Base-by-base conservation (phyloP, 2,329 filamentous ascomycete genomes). In the Diaporthe nobilis region DNA sequence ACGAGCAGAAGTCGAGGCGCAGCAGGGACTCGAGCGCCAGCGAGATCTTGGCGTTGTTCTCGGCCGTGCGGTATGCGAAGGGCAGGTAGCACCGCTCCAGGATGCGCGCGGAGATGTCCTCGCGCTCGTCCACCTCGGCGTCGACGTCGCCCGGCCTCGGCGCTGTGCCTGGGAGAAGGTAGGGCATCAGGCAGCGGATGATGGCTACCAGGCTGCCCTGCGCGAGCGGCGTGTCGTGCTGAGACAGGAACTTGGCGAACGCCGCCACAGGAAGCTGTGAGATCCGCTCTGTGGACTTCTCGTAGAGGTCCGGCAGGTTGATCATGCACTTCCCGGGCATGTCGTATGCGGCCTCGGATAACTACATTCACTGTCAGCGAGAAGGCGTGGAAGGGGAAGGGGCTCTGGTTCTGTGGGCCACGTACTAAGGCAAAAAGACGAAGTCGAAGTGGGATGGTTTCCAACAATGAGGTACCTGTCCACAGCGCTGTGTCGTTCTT, bases 1-100 rank as follows among this genome's bases (percentile, higher is more conserved):
- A 86, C 1, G 76, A 75, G 17, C 86, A 77, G 83, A 86, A 88
- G 4, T 90, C 82, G 9, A 92, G 84, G 61, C 92, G 87, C 42
- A 94, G 80, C 68, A 95, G 83, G 2, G 87, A 87, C 83, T 96
- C 94, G 0, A 95, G 85, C 42, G 94, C 82, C 13, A 96, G 83
- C 2, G 92, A 92, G 51, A 96, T 87, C 81, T 94, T 94, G 39
- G 92, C 92, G 79, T 97, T 96, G 77, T 95, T 93, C 28, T 90
- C 88, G 0, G 89, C 83, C 0, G 88, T 91, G 75, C 90, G 92
- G 1, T 94, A 93, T 0, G 92, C 87, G 78, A 89, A 92, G 0
- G 90, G 90, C 2, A 95, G 87, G 81, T 92, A 96, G 80, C 92
- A 92, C 58, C 86, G 82, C 80, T 88, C 85, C 57, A 91, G 81